phyloP scores from a whole-genome alignment of 495 filamentous ascomycete genomes.

The Lasiosphaeriaceae sp. region DNA sequence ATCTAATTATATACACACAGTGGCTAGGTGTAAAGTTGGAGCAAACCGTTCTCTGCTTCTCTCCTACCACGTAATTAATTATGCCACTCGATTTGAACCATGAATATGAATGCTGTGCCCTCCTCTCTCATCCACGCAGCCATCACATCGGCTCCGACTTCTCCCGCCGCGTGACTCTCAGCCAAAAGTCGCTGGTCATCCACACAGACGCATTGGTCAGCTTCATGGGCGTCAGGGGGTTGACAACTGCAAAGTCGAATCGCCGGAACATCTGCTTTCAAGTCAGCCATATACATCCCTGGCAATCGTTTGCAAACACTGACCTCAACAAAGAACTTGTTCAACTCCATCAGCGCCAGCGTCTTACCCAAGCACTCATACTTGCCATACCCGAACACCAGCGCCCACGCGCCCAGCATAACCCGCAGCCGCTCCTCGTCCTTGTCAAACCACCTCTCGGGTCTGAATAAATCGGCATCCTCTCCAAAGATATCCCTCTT shows the following conservation, averaged over 20 bases:
- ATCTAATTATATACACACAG: too few species aligned
- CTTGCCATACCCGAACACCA: slow-evolving; percentile 30
- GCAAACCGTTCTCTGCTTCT: too few species aligned
- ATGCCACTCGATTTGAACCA: too few species aligned
- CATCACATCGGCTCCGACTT: too few species aligned
- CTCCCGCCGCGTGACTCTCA: neutral
- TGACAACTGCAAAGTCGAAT: slow-evolving; percentile 41
- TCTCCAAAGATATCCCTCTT: slow-evolving; percentile 27
- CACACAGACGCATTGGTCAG: neutral
- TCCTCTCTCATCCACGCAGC: too few species aligned
- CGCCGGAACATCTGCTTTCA: slow-evolving; percentile 16
- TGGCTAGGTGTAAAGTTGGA: too few species aligned
- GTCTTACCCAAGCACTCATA: slow-evolving; percentile 35
- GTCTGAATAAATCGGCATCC: slow-evolving; percentile 42
- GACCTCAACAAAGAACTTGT: slow-evolving; percentile 51
- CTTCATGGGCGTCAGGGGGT: slow-evolving; percentile 39
- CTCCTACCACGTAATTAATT: too few species aligned
- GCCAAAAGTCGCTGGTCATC: neutral
- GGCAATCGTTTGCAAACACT: neutral
- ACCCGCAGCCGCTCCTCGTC: slow-evolving; percentile 17
- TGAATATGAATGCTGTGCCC: too few species aligned
- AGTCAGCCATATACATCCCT: neutral
- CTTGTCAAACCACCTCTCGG: slow-evolving; percentile 49
- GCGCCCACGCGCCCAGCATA: slow-evolving; percentile 27
- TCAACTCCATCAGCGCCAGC: slow-evolving; percentile 39